Conservation (phyloP, 2,329 filamentous ascomycete species). For the Diplodia sapinea region DNA sequence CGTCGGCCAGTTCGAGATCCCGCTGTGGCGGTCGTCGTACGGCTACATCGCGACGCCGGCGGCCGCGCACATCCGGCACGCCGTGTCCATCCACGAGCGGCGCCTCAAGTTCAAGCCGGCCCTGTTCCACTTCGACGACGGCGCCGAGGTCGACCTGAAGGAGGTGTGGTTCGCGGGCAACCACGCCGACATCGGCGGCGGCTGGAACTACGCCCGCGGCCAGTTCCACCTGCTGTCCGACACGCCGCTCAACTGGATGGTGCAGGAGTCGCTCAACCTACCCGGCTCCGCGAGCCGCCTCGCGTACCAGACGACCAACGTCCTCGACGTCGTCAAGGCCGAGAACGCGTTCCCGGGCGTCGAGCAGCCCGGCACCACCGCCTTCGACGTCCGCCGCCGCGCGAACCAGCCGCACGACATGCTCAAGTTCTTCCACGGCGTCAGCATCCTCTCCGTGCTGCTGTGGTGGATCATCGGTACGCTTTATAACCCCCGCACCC, state of each 20-base stretch:
- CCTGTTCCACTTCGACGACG: constrained; percentile 32
- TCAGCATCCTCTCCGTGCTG: constrained; percentile 8
- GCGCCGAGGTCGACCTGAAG: constrained; percentile 33
- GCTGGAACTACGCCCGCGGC: constrained; percentile 49
- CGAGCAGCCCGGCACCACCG: constrained; percentile 4
- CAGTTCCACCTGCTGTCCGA: constrained; percentile 52
- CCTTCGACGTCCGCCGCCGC: constrained; percentile 11
- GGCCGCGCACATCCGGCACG: constrained; percentile 49
- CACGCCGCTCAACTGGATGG: constrained; percentile 57
- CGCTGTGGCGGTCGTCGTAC: constrained; percentile 50
- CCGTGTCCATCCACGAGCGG: constrained; percentile 53
- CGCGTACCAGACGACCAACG: constrained; percentile 5
- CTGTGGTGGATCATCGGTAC: constrained; percentile 31
- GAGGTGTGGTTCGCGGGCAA: constrained; percentile 55
- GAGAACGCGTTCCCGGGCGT: constrained; percentile 12
- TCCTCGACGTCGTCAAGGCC: constrained; percentile 3
- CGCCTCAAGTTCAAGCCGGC: constrained; percentile 52
- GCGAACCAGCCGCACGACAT: constrained; percentile 33
- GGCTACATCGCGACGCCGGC: constrained; percentile 46
- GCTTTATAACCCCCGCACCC: no score
- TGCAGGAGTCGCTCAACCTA: constrained; percentile 36
- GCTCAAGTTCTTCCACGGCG: constrained; percentile 32
- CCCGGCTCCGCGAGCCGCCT: neutral
- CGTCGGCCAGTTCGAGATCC: constrained; percentile 43
- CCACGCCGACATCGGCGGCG: constrained; percentile 55